phyloP scores from a whole-genome alignment of 345 rosid species.

The Laguncularia racemosa region DNA sequence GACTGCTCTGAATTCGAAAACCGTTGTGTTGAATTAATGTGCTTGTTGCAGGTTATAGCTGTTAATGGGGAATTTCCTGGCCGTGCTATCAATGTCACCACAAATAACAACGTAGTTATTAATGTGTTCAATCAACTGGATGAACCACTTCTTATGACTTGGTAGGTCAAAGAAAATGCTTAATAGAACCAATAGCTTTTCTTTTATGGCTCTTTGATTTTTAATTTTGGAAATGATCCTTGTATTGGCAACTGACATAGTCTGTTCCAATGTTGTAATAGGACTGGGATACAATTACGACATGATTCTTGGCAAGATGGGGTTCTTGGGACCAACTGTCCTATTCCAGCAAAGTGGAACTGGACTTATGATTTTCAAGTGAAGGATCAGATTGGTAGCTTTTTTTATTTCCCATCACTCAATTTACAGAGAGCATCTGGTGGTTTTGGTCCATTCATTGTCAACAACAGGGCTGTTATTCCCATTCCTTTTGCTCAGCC shows the following conservation, averaged over 20 bases:
- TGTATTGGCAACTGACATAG: constrained; percentile 3
- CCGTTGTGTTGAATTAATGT: background rate
- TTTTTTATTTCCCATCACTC: constrained; percentile 76
- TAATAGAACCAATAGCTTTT: background rate
- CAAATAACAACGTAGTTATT: constrained; percentile 63
- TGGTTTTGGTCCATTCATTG: constrained; percentile 74
- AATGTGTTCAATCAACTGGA: constrained; percentile 65
- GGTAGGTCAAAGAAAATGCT: constrained; percentile 31
- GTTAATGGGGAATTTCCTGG: constrained; percentile 75
- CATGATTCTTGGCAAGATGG: constrained; percentile 93
- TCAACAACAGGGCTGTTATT: constrained; percentile 54
- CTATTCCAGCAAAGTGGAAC: constrained; percentile 54
- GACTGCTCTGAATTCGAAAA: background rate
- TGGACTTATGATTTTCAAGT: constrained; percentile 87
- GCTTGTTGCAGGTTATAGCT: constrained; percentile 65
- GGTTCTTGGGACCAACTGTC: constrained; percentile 82
- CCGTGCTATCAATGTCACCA: constrained; percentile 60
- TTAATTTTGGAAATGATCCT: background rate
- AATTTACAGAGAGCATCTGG: constrained; percentile 89
- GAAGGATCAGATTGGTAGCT: constrained; percentile 96
- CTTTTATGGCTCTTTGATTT: background rate
- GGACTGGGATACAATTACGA: constrained; percentile 88
- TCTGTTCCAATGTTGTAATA: constrained; percentile 16
- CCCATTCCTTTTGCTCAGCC: constrained; percentile 76
- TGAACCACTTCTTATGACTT: constrained; percentile 70